Evolutionary conservation across 2,329 filamentous ascomycete genomes (phyloP).

Genomic region (Tolypocladium sp.): DNA sequence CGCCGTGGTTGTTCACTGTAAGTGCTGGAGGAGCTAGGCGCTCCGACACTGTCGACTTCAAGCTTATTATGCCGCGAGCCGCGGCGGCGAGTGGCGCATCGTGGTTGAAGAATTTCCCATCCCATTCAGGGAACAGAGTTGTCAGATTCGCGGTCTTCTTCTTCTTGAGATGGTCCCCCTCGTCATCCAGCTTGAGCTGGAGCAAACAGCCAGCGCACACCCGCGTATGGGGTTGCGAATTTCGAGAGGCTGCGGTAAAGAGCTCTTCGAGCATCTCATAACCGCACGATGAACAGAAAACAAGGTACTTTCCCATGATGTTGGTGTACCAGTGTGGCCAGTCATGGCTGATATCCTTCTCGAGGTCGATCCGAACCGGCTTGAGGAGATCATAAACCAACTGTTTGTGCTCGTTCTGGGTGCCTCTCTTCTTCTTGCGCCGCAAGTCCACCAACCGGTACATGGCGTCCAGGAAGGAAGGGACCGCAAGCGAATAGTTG

Average conservation of each 20-base stretch:
- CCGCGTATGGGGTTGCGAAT: conserved; percentile 5
- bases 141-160: conserved; percentile 9
- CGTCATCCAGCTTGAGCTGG: conserved; percentile 16
- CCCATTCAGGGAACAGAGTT: conserved; percentile 17
- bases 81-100: conserved; percentile 18
- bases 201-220: conserved; percentile 21
- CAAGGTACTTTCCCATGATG: conserved; percentile 12
- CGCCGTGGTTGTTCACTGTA: conserved; percentile 6
- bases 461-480: conserved; percentile 22
- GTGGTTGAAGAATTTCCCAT: conserved; percentile 14
- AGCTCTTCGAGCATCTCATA: conserved; percentile 21
- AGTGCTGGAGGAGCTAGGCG: conserved; percentile 3
- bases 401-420: conserved; percentile 6
- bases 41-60: conserved; percentile 8
- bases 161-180: conserved; percentile 17
- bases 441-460: conserved; percentile 17
- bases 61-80: conserved; percentile 10
- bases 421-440: neutral
- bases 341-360: conserved; percentile 9
- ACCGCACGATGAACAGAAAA: conserved; percentile 25
- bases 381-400: conserved; percentile 23
- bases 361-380: conserved; percentile 17
- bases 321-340: conserved; percentile 13
- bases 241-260: conserved; percentile 8
- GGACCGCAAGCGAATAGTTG: conserved; percentile 15